A percentile compares a stretch with the other conserved stretches of the same genome.
Evolutionary conservation across 2,329 filamentous ascomycete genomes (phyloP).

Genomic region (Verticillium zaregamsianum): DNA sequence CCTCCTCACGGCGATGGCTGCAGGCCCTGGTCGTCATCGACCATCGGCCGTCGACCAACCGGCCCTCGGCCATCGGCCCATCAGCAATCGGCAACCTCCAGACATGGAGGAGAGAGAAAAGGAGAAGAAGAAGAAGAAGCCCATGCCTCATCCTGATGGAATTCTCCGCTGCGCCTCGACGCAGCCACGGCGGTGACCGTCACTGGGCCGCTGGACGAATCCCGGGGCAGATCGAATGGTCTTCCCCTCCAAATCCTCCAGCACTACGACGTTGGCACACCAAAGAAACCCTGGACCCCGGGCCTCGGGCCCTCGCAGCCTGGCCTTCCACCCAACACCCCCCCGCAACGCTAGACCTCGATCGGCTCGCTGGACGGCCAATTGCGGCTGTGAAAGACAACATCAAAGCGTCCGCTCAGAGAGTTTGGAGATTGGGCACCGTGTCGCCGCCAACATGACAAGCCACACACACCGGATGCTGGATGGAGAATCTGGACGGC

Average conservation of each 20-base stretch:
- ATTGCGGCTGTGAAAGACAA: background rate
- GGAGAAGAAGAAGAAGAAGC: background rate
- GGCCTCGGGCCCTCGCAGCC: background rate
- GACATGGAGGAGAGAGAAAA: background rate
- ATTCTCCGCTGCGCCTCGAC: background rate
- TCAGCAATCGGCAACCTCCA: background rate
- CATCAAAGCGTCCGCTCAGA: background rate
- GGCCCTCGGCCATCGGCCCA: background rate
- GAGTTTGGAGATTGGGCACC: background rate
- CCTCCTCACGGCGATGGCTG: background rate
- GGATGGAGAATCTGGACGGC: background rate
- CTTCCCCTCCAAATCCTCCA: background rate
- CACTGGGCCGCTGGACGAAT: background rate
- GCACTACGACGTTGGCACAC: background rate
- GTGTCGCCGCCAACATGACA: background rate
- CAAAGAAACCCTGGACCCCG: background rate
- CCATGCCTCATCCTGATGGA: background rate
- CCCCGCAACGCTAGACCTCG: background rate
- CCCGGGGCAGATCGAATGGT: background rate
- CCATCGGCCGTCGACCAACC: background rate
- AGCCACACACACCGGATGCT: background rate
- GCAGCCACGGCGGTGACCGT: background rate
- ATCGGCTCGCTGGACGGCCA: background rate
- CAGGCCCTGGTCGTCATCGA: background rate
- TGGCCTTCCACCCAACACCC: background rate